Conservation (phyloP, 129 eudicot species). For the Chrysanthemum seticuspe region DNA sequence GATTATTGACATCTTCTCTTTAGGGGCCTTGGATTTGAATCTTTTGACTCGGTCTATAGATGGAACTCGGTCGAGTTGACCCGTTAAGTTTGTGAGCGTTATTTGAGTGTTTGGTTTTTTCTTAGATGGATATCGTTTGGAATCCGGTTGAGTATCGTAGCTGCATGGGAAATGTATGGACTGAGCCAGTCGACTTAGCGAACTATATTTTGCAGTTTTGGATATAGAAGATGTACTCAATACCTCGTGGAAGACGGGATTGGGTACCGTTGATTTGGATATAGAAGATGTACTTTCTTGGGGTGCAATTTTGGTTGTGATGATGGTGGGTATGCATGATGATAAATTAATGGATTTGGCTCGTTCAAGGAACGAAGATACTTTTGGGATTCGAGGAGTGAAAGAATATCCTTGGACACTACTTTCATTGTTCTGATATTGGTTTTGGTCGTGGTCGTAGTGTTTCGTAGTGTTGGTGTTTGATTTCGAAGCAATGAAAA, state of each 20-base stretch:
- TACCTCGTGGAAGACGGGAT: no score
- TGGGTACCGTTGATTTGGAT: neutral
- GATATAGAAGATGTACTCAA: neutral
- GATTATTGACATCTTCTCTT: neutral
- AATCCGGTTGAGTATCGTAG: conserved; percentile 10
- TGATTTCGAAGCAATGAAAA: conserved; percentile 35
- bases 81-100: neutral
- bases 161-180: conserved; percentile 8
- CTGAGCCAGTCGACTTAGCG: conserved; percentile 26
- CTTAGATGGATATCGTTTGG: neutral
- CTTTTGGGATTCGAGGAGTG: neutral
- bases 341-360: conserved; percentile 1
- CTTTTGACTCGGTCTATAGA: conserved; percentile 46
- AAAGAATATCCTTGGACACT: neutral
- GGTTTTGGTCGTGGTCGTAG: neutral
- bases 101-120: neutral
- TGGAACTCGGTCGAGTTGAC: conserved; percentile 22
- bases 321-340: conserved; percentile 14
- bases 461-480: neutral
- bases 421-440: neutral
- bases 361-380: conserved; percentile 15
- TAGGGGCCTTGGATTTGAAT: conserved; percentile 15
- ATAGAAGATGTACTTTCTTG: neutral
- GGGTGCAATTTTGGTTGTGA: neutral
- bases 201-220: conserved; percentile 1